Evolutionary conservation across 108 stramenopile species (phyloP), one percentile per base, ranked within the genome.

Genomic region (Craspedostauros australis): DNA sequence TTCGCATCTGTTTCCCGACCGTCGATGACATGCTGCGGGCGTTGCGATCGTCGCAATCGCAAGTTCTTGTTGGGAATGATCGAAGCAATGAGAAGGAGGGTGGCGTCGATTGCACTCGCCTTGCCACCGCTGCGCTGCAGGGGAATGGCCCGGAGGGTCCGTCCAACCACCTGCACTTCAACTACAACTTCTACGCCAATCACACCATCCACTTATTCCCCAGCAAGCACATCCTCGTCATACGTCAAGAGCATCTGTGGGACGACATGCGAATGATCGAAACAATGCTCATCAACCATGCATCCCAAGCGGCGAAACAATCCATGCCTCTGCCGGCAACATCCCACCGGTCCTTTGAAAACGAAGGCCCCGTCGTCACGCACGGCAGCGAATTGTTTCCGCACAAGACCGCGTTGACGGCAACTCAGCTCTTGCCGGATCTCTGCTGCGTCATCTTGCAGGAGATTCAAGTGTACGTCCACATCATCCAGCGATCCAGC

Each of bases 301-400:
- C n/a, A n/a, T n/a, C n/a, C n/a, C n/a, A n/a, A n/a, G n/a, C n/a
- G n/a, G n/a, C n/a, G n/a, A n/a, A n/a, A n/a, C n/a, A n/a, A n/a
- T n/a, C n/a, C n/a, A n/a, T n/a, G n/a, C n/a, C n/a, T n/a, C n/a
- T n/a, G n/a, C n/a, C n/a, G n/a, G n/a, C n/a, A n/a, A n/a, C n/a
- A n/a, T n/a, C n/a, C n/a, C n/a, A n/a, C n/a, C 50, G 41, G 1
- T 14, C 33, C 1, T 62, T 62, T 51, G 50, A 62, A 23, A 15
- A 20, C 6, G 46, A 62, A 48, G 60, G 60, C 3, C 60, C 60
- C 5, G 28, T 50, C 20, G 46, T 62, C 33, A 51, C 50, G 3
- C 60, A 62, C 33, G 60, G 50, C 39, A 62, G 60, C 16, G 60
- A 62, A 41, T 38, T 33, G 28, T 62, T 62, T 27, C 50, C 19